phyloP scores from a whole-genome alignment of 345 rosid genomes.

The Arabidopsis thaliana region DNA sequence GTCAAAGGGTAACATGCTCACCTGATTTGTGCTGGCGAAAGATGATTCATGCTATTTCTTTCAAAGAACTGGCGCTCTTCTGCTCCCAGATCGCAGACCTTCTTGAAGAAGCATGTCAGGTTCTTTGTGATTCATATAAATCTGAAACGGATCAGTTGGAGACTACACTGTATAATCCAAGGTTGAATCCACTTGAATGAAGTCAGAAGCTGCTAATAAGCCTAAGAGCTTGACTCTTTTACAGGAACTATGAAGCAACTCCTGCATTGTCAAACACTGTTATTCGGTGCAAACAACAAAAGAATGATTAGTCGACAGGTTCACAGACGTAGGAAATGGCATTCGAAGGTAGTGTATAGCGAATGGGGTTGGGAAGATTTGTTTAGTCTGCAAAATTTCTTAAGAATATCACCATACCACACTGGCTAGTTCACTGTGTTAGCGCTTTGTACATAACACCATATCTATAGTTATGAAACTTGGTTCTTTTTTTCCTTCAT shows the following conservation, averaged over 20 bases:
- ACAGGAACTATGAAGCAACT: slow-evolving; percentile 16
- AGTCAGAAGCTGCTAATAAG: slow-evolving; percentile 11
- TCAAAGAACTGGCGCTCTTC: slow-evolving; percentile 11
- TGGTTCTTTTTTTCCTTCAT: slow-evolving; percentile 1
- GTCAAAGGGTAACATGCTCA: slow-evolving; percentile 10
- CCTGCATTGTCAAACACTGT: not conserved
- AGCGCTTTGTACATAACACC: slow-evolving; percentile 34
- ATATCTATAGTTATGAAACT: not conserved
- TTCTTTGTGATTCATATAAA: slow-evolving; percentile 14
- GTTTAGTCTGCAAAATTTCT: slow-evolving; percentile 22
- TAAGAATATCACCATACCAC: slow-evolving; percentile 24
- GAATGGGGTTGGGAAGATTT: slow-evolving; percentile 9
- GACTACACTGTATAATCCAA: slow-evolving; percentile 1
- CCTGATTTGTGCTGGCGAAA: slow-evolving; percentile 9
- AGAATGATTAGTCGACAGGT: slow-evolving; percentile 3
- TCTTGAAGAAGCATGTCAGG: slow-evolving; percentile 4
- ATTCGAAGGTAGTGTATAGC: slow-evolving; percentile 4
- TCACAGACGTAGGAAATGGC: slow-evolving; percentile 8
- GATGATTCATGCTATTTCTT: slow-evolving; percentile 13
- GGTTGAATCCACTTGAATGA: slow-evolving; percentile 13
- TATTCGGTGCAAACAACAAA: not conserved
- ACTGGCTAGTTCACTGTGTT: slow-evolving; percentile 22
- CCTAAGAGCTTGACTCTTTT: not conserved
- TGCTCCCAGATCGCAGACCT: not conserved
- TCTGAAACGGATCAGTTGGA: not conserved